A percentile compares a stretch with the other conserved stretches of the same genome.
These are phyloP conservation scores for Lentinula lateritia DNA, from an alignment of 768 basidiomycete genomes.

Conservation along the genomic window DNA sequence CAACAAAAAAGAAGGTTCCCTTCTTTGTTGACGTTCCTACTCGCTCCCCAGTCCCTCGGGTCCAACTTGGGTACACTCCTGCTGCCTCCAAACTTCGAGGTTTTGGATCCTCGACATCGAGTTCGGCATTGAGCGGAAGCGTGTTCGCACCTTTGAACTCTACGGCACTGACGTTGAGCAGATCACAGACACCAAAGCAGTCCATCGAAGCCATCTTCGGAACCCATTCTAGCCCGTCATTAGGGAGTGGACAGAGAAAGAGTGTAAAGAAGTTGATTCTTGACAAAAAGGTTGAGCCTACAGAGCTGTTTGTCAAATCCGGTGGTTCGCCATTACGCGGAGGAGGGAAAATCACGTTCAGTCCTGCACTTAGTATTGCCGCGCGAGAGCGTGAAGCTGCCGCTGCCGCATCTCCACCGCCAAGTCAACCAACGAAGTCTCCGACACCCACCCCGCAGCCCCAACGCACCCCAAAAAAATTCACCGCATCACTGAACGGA, in stretches of 20 bases:
- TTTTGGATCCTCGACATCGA: constrained; percentile 47
- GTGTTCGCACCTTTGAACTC: constrained; percentile 41
- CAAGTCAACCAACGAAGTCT: constrained; percentile 23
- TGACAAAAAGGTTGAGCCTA: constrained; percentile 76
- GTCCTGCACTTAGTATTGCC: constrained; percentile 68
- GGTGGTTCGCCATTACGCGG: constrained; percentile 35
- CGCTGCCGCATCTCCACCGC: constrained; percentile 13
- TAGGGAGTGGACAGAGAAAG: constrained; percentile 65
- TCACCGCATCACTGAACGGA: constrained; percentile 21
- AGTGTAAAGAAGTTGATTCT: constrained; percentile 93
- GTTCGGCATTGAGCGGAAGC: constrained; percentile 29
- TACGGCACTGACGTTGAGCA: constrained; percentile 48
- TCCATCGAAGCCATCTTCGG: constrained; percentile 18
- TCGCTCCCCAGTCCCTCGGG: constrained; percentile 62
- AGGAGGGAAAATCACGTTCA: constrained; percentile 62
- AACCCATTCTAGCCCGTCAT: constrained; percentile 47
- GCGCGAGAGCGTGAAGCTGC: constrained; percentile 65
- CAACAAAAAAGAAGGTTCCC: constrained; percentile 68
- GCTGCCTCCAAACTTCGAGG: constrained; percentile 69
- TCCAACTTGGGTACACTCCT: constrained; percentile 61
- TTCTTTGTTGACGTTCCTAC: constrained; percentile 76
- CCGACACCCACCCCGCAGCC: constrained; percentile 29
- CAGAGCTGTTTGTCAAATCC: constrained; percentile 58
- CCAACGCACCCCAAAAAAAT: constrained; percentile 31
- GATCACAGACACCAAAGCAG: constrained; percentile 36